Evolutionary conservation across 2,329 filamentous ascomycete genomes (phyloP), one percentile per base, ranked within the genome.

Genomic region (Phaeosphaeriaceae sp.): DNA sequence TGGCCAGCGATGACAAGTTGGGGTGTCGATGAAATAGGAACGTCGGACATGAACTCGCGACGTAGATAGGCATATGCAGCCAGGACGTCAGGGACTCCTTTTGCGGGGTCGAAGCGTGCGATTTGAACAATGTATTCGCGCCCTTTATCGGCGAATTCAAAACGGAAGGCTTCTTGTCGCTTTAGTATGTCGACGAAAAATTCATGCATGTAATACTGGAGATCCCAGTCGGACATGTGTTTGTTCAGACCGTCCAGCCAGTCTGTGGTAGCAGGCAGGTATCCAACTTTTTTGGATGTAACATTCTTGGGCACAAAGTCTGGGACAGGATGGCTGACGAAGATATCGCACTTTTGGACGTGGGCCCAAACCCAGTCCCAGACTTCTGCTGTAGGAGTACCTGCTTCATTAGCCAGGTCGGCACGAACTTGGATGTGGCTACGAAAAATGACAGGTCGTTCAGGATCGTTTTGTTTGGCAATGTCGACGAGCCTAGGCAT

Each of bases 221-320:
- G 78, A 64, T 91, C 87, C 84, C 86, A 91, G 42, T 82, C 78
- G 50, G 82, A 83, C 70, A 93, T 80, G 18, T 78, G 74, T 72
- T 94, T 94, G 77, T 92, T 94, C 58, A 93, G 73, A 7, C 90
- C 90, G 67, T 94, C 90, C 3, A 92, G 79, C 87, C 89, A 94
- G 71, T 94, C 90, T 0, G 89, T 93, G 0, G 89, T 89, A 9
- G 90, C 90, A 3, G 89, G 89, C 67, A 93, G 78, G 68, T 92
- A 92, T 1, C 83, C 86, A 0, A 93, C 86, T 58, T 83, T 88
- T 44, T 86, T 77, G 1, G 72, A 74, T 1, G 86, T 83, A 4
- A 94, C 87, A 48, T 78, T 85, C 23, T 79, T 74, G 2, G 90
- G 90, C 8, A 94, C 88, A 59, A 93, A 94, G 18, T 81, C 79